These are phyloP conservation scores for Dendrocalamus sinicus DNA, from an alignment of 176 grass and related monocot genomes.

Conservation along the genomic window DNA sequence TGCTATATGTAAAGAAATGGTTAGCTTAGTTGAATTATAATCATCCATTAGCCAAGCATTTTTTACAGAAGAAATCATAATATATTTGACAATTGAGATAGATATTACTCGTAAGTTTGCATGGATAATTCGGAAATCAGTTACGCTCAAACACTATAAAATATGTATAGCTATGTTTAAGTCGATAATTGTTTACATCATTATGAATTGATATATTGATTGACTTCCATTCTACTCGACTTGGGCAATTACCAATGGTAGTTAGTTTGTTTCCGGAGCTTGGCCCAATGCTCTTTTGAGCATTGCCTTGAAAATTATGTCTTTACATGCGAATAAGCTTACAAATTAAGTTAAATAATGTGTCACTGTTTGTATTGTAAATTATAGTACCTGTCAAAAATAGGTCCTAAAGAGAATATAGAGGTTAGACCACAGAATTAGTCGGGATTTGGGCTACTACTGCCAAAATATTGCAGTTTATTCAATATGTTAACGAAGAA, in stretches of 20 bases:
- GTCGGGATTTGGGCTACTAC: neutral
- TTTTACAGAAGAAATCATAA: neutral
- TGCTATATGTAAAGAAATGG: neutral
- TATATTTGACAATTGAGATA: neutral
- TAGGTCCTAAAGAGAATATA: neutral
- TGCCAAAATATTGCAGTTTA: constrained; percentile 11
- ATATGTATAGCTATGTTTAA: neutral
- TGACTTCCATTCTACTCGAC: neutral
- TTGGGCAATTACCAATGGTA: neutral
- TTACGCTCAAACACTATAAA: neutral
- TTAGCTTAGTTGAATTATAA: neutral
- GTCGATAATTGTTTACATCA: neutral
- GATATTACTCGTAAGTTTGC: neutral
- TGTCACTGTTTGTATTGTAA: neutral
- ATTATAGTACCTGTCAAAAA: neutral
- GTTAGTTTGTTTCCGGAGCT: neutral
- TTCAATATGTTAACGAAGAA: neutral
- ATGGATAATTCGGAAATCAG: neutral
- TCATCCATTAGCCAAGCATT: neutral
- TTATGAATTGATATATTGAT: constrained; percentile 3
- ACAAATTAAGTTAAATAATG: neutral
- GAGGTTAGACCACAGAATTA: neutral
- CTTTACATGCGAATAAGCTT: neutral
- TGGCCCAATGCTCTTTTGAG: neutral
- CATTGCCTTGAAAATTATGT: neutral